Conservation (phyloP, 768 basidiomycete genomes). For the Russula olivacea region DNA sequence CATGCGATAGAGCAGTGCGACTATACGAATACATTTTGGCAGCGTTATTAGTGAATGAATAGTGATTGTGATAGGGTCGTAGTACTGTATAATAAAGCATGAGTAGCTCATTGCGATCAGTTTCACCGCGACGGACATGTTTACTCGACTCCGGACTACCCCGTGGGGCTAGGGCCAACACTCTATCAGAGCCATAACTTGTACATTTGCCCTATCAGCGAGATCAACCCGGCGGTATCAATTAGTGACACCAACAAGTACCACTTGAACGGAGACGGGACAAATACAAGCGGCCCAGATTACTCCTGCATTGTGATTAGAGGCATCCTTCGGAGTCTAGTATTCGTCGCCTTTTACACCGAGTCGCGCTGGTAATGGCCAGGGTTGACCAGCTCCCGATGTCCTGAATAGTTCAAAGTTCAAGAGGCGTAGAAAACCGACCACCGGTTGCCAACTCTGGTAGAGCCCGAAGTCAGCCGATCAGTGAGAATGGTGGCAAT, state of each 20-base stretch:
- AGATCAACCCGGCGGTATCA: constrained; percentile 5
- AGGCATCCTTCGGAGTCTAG: constrained; percentile 13
- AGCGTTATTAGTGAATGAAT: too few species aligned
- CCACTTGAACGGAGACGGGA: background rate
- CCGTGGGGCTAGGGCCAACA: constrained; percentile 12
- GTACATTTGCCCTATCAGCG: constrained; percentile 15
- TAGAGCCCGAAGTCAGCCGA: too few species aligned
- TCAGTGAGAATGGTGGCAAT: too few species aligned
- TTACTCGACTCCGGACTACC: constrained; percentile 3
- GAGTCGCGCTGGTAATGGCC: constrained; percentile 4
- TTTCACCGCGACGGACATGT: background rate
- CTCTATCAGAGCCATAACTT: constrained; percentile 15
- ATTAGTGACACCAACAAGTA: background rate
- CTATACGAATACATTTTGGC: too few species aligned
- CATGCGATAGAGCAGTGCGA: too few species aligned
- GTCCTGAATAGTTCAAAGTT: background rate
- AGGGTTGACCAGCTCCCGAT: constrained; percentile 15
- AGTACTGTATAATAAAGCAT: background rate
- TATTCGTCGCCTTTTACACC: background rate
- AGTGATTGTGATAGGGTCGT: too few species aligned
- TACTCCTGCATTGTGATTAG: constrained; percentile 11
- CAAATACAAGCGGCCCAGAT: background rate
- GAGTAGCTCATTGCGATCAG: background rate
- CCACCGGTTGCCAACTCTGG: background rate
- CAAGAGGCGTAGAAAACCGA: too few species aligned